These are phyloP conservation scores for Rhodotorula kratochvilovae DNA, from an alignment of 768 basidiomycete genomes.

Conservation along the genomic window DNA sequence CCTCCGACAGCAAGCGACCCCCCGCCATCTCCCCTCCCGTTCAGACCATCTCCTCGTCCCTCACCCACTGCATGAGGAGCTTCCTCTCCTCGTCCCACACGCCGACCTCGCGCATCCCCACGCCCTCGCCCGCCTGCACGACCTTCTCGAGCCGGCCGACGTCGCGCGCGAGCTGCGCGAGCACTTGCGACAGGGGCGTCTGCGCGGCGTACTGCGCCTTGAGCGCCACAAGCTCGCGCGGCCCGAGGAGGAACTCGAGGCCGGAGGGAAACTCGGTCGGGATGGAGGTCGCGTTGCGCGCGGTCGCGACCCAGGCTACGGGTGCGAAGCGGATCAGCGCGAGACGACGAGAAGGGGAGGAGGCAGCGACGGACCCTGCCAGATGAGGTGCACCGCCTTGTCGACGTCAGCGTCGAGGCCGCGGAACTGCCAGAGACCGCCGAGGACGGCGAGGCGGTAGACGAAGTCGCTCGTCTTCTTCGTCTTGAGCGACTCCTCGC, in stretches of 20 bases:
- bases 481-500: neutral
- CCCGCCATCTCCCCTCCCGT: too few relatives aligned
- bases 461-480: neutral
- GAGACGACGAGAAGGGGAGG: too few relatives aligned
- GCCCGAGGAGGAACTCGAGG: neutral
- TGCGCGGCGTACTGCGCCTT: neutral
- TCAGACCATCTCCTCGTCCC: conserved; percentile 7
- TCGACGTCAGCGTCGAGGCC: conserved; percentile 13
- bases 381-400: neutral
- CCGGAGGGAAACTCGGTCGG: neutral
- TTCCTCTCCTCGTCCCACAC: conserved; percentile 4
- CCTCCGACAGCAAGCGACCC: neutral
- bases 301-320: conserved; percentile 2
- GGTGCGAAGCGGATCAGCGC: neutral
- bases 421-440: conserved; percentile 5
- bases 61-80: conserved; percentile 1
- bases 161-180: neutral
- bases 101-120: neutral
- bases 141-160: neutral
- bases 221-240: too few relatives aligned
- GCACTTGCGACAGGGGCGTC: neutral
- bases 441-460: conserved; percentile 3
- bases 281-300: conserved; percentile 3
- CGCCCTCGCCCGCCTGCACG: neutral
- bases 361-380: neutral